Evolutionary conservation across 768 basidiomycete genomes (phyloP), one percentile per base, ranked within the genome.

Genomic region (Amyloporia xantha): DNA sequence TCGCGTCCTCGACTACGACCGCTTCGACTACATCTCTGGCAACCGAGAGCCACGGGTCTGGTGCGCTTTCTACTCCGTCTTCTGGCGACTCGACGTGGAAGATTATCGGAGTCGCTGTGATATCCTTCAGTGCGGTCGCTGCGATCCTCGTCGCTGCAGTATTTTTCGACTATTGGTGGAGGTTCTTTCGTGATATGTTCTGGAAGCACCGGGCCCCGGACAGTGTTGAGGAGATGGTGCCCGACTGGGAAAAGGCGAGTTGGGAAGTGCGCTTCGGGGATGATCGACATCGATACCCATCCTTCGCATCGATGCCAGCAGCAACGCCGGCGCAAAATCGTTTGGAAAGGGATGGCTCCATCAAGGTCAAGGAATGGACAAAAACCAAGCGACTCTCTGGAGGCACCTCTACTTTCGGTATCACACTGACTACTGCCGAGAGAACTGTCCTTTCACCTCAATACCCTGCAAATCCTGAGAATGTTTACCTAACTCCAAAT

Each of bases 121-220:
- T 85, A 51, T 70, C 74, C n/a, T 71, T 88, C 56, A 79, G 73
- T 41, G 70, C 77, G 30, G 67, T 87, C 44, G 81, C 72, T 23
- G 70, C 68, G 2, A 65, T 75, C 43, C 73, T 84, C 54, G 69
- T 86, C 42, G 66, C 73, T 6, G 67, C 79, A 47, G 74, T 82
- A 24, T 87, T 82, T 66, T 86, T 85, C 65, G 84, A 89, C 65
- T 74, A 78, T 28, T 81, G 84, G 74, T 81, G 75, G 74, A 71
- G 76, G 21, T 80, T 85, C 62, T 46, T 83, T 45, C 66, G 71
- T 28, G 80, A 78, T 40, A 57, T 78, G 41, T 38, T 78, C 19
- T 71, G 72, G 49, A 71, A 75, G 54, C 49, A 57, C 5, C 54
- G 59, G 41, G 36, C 36, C 62, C 49, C 51, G 7, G 52, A 48